Base-by-base conservation (phyloP, 768 basidiomycete species). In the Leccinum incarnatum region DNA sequence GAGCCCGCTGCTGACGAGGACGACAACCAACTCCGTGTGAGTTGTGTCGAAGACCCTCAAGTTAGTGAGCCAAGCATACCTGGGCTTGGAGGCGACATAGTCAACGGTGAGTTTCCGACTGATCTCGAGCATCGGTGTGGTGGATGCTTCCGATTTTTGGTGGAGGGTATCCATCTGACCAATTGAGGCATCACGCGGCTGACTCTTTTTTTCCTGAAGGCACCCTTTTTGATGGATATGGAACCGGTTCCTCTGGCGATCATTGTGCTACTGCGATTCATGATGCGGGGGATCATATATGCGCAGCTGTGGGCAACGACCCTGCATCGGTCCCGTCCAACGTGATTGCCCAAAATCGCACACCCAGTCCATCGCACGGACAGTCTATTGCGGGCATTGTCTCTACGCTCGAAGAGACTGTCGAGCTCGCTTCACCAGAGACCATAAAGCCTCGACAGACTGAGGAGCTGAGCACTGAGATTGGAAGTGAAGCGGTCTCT, bases 51-150 rank as follows among this genome's bases (percentile, higher is more conserved):
- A 59, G 68, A 75, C 62, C 76, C 76, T 65, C 72, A 75, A 58
- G 72, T 68, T 65, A 68, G 56, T 65, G 73, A 72, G 54, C 54
- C 67, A 64, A 72, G 48, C 64, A 72, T 67, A 69, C 70, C 64
- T 62, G 69, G 70, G 62, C 75, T 58, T 51, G 72, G 68, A 57
- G 72, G 73, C 15, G 67, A 66, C 60, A 64, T 72, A 55, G 59
- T 74, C 67, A 78, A 80, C 76, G 83, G 84, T 87, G 79, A 86
- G 84, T 79, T 73, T 69, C 68, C 69, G 75, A 68, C 71, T 36
- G 53, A 69, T 63, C 68, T 68, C 67, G 61, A 67, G 67, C 53
- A 57, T 58, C 45, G 57, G 58, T 74, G 70, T 67, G 78, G 79
- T 83, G 80, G 76, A 80, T 72, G 74, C 74, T 71, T 71, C 75